Base-by-base conservation (phyloP, 1,284 basidiomycete species). In the Fistulinella staudtii region DNA sequence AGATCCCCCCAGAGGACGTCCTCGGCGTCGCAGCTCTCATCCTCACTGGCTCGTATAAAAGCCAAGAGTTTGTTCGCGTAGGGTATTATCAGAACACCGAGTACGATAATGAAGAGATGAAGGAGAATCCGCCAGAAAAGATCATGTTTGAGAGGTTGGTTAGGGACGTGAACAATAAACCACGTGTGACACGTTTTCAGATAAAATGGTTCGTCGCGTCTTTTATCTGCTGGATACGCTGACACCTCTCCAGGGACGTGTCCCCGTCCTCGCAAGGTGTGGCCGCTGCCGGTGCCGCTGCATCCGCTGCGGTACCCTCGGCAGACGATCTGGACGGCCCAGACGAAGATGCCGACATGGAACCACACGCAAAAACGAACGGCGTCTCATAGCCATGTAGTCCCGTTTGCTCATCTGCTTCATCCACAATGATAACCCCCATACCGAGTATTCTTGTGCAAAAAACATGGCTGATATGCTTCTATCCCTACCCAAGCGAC, bases 51-150 rank as follows among this genome's bases (percentile, higher is more conserved):
- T 81, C 89, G 42, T 89, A 95, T 67, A 81, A 81, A 25, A 93
- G 95, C 43, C 93, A 96, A 60, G 95, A 99, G 66, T 99, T 99
- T 66, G 95, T 99, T 29, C 82, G 95, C 31, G 94, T 99, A 17
- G 95, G 96, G 5, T 99, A 99, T 69, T 99, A 99, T 66, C 96
- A 99, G 68, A 96, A 98, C 65, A 98, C 94, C 38, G 94, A 97
- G 64, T 98, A 98, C 65, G 93, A 97, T 65, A 88, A 88, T 53
- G 89, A 94, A 51, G 90, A 91, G 68, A 82, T 93, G 79, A 87
- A 82, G 61, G 77, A 82, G 58, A 77, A 72, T 14, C 85, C 85
- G 13, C 89, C 88, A 9, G 58, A 70, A 27, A 74, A 75, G 40
- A 88, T 92, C 41, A 68, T 79, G 55, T 89, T 92, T 61, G 86